Percentiles rank a stretch among this genome's conserved stretches.
phyloP scores from a whole-genome alignment of 2,329 filamentous ascomycete species.

The Aspergillus udagawae region DNA sequence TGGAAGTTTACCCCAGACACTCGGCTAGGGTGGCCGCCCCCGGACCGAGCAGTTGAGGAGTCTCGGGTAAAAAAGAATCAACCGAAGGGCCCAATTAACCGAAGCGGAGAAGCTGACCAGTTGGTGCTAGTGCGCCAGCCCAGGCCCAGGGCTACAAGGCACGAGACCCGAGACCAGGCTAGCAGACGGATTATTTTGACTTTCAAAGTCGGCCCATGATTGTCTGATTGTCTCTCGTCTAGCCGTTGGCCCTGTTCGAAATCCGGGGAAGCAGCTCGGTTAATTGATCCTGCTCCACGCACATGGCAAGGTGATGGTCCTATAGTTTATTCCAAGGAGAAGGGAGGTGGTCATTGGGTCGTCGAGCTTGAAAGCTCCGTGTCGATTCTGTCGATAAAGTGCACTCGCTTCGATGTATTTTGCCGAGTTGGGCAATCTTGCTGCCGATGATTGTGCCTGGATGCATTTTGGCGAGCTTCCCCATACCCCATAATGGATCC shows the following conservation, averaged over 20 bases:
- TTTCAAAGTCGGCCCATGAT: no score
- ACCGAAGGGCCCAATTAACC: neutral
- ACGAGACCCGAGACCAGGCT: neutral
- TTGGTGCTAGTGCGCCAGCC: neutral
- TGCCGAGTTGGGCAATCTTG: neutral
- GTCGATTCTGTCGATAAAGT: neutral
- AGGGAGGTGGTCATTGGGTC: neutral
- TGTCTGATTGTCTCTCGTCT: neutral
- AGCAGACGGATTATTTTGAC: no score
- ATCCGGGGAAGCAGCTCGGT: constrained; percentile 12
- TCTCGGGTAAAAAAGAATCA: neutral
- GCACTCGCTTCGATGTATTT: neutral
- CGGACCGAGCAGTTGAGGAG: neutral
- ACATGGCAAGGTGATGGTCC: neutral
- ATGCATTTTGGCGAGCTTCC: neutral
- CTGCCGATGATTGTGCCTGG: neutral
- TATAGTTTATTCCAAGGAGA: neutral
- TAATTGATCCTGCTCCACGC: neutral
- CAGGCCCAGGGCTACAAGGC: neutral
- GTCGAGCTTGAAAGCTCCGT: neutral
- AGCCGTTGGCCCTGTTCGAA: neutral
- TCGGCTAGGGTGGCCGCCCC: neutral
- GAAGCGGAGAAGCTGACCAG: neutral
- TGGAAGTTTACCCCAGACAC: neutral
- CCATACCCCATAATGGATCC: neutral